phyloP scores from a whole-genome alignment of 805 yeast genomes.

The Metschnikowia aberdeeniae region DNA sequence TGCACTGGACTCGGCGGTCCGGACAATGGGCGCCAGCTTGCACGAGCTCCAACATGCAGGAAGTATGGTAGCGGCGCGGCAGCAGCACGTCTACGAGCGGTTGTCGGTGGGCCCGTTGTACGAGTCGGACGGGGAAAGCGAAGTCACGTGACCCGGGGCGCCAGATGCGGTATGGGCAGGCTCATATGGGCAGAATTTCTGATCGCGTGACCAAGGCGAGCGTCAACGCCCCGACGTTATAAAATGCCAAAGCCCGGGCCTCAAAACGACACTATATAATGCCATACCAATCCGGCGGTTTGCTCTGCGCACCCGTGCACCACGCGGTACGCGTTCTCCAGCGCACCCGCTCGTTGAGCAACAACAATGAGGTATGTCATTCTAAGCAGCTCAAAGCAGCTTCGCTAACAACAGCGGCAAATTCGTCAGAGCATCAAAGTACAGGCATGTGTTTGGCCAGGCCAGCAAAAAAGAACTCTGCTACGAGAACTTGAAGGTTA shows the following conservation, averaged over 20 bases:
- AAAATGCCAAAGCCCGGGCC: no score
- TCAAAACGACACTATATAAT: no score
- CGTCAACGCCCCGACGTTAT: no score
- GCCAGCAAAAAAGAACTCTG: conserved; percentile 64
- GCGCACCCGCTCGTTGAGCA: background rate
- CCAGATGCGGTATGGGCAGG: no score
- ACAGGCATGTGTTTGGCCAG: conserved; percentile 95
- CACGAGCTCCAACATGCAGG: conserved; percentile 3
- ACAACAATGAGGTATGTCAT: conserved; percentile 3
- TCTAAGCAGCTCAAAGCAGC: background rate
- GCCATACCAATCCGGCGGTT: no score
- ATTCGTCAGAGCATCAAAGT: conserved; percentile 95
- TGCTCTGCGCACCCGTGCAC: no score
- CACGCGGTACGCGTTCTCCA: background rate
- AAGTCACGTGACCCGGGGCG: no score
- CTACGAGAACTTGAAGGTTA: conserved; percentile 70
- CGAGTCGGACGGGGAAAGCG: no score
- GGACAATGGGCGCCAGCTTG: conserved; percentile 3
- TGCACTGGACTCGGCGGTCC: conserved; percentile 5
- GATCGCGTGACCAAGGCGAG: no score
- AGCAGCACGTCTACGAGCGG: background rate
- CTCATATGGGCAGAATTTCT: no score
- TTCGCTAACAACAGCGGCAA: conserved; percentile 49
- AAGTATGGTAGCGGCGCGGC: background rate
- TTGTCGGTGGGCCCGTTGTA: background rate